These are phyloP conservation scores for Stagonosporopsis rhizophila DNA, from an alignment of 2,329 filamentous ascomycete genomes.

Conservation along the genomic window DNA sequence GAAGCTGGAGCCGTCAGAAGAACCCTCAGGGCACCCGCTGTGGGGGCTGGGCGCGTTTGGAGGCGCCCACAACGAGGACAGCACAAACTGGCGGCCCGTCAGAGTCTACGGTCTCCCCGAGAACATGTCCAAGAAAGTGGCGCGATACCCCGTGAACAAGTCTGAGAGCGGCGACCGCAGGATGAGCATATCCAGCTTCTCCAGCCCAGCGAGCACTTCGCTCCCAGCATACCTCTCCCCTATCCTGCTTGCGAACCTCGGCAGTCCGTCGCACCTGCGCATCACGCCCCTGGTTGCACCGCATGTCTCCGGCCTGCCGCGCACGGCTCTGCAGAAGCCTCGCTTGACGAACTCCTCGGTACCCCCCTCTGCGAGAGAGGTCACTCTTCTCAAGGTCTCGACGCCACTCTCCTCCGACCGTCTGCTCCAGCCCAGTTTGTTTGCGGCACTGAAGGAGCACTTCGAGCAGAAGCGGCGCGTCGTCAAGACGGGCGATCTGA, in stretches of 20 bases:
- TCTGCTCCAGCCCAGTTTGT: slow-evolving; percentile 81
- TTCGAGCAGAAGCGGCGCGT: slow-evolving; percentile 85
- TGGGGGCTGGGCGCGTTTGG: slow-evolving; percentile 74
- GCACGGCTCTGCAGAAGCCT: slow-evolving; percentile 51
- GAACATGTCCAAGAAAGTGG: slow-evolving; percentile 62
- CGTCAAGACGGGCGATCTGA: slow-evolving; percentile 84
- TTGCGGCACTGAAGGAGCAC: slow-evolving; percentile 85
- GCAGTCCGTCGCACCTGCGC: slow-evolving; percentile 77
- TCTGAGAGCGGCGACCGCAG: slow-evolving; percentile 50
- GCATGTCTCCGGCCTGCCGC: slow-evolving; percentile 47
- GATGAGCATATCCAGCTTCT: slow-evolving; percentile 56
- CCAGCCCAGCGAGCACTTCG: slow-evolving; percentile 35
- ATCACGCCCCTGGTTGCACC: slow-evolving; percentile 72
- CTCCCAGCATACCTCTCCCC: slow-evolving; percentile 76
- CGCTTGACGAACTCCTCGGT: slow-evolving; percentile 54
- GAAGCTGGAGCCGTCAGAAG: slow-evolving; percentile 77
- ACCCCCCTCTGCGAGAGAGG: slow-evolving; percentile 73
- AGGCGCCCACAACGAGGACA: slow-evolving; percentile 67
- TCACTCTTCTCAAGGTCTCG: slow-evolving; percentile 86
- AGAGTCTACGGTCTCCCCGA: slow-evolving; percentile 90
- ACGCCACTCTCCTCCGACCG: slow-evolving; percentile 89
- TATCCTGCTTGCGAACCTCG: slow-evolving; percentile 84
- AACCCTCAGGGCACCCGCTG: slow-evolving; percentile 72
- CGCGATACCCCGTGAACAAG: slow-evolving; percentile 63
- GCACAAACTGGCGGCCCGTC: slow-evolving; percentile 79